These are phyloP conservation scores for Solanum aculeatissimum DNA, from an alignment of 305 asterid species.

Conservation along the genomic window DNA sequence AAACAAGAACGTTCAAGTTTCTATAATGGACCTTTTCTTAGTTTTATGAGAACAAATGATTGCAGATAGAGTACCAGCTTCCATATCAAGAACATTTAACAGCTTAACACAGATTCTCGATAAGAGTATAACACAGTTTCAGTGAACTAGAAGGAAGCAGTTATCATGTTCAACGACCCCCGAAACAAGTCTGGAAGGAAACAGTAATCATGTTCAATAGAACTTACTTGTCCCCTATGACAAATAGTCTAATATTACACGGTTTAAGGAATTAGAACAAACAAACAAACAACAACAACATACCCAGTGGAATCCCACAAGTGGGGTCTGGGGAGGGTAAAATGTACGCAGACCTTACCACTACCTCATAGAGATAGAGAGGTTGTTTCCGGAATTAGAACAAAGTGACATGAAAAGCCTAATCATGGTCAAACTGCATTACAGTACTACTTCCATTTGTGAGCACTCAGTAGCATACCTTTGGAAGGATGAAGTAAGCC, in stretches of 20 bases:
- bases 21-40: background rate
- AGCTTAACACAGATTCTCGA: background rate
- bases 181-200: background rate
- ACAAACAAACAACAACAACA: no score
- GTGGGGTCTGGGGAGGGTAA: no score
- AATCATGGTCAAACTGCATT: background rate
- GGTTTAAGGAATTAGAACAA: background rate
- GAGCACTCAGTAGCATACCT: slow-evolving; percentile 17
- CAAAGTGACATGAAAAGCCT: background rate
- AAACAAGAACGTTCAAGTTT: background rate
- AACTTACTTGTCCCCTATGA: background rate
- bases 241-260: background rate
- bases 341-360: no score
- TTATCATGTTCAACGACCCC: background rate
- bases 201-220: background rate
- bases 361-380: no score
- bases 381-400: background rate
- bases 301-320: no score
- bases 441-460: background rate
- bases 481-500: slow-evolving; percentile 17
- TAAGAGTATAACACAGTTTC: background rate
- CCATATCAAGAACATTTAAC: background rate
- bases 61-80: background rate
- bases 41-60: background rate
- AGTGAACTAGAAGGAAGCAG: background rate